Evolutionary conservation across 2,329 filamentous ascomycete genomes (phyloP), one percentile per base, ranked within the genome.

Genomic region (Aphanocladium album): DNA sequence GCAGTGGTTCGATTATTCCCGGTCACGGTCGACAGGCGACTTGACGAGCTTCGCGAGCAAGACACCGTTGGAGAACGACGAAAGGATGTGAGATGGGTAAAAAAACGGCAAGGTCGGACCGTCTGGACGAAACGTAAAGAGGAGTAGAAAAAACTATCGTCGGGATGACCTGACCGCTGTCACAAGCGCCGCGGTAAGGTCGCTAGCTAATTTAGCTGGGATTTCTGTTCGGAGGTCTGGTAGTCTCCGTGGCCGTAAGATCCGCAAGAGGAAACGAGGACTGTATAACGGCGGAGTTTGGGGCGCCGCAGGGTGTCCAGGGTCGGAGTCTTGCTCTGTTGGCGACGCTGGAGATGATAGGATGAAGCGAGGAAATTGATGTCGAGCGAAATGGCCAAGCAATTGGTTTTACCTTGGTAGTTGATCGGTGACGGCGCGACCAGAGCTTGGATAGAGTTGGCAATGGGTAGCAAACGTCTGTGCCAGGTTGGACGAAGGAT

Each of bases 231-330:
- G 43, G 54, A 35, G 17, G 55, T 57, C 55, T 57, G 17, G 16
- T 57, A 50, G 45, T 57, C 55, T 50, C 55, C 55, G 55, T 57
- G 14, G 55, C 55, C 45, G 55, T 49, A 30, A 41, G 55, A 33
- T 57, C 45, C 45, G 55, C 55, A 43, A 57, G 45, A 41, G 23
- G 45, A 57, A 43, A 43, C 33, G 30, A 57, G n/a, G n/a, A 17
- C 41, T 55, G 37, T n/a, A 54, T 27, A 23, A 35, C 27, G 41
- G 54, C 54, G 54, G 41, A 57, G 27, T 47, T 50, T 41, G 46
- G 17, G 55, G 39, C 23, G 21, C 30, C 19, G 45, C 30, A 2
- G n/a, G 17, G 30, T 30, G 33, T 57, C 46, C 45, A 50, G 46
- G 45, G 30, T 49, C 45, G 45, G 45, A 21, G 35, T 19, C 14